Base-by-base conservation (phyloP, 371 early-diverging fungal genomes). In the Umbelopsis sp. region DNA sequence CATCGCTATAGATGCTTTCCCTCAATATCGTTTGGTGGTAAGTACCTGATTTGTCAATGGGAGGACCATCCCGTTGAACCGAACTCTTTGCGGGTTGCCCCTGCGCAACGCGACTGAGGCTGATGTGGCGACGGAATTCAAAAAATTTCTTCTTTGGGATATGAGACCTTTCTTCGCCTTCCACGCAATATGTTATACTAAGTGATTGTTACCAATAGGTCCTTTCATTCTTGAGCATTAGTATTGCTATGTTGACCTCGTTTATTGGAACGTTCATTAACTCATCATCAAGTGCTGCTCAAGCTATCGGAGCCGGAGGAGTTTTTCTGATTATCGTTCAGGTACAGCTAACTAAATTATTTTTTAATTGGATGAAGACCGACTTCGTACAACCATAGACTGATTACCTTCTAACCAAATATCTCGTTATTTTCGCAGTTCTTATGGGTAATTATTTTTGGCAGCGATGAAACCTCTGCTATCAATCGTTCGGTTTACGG, bases 361-460 rank as follows among this genome's bases (percentile, higher is more conserved):
- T 35, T 25, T n/a, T 20, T 62, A 65, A 65, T 38, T 44, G 52
- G 66, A 16, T 63, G 12, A 14, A 44, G 45, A 63, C n/a, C 37
- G 48, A 41, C 12, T 48, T 69, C 74, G 29, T 38, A 14, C 18
- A 53, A 63, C 24, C 67, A 35, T 48, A 50, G 29, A 67, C 14
- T 22, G 65, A 32, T 24, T 64, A 50, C 16, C 18, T 50, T 63
- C 32, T 44, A 7, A 53, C 50, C 65, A 50, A 29, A 45, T 57
- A 52, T 57, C 68, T 25, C 68, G 22, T 67, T 48, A 8, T 14
- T 63, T 63, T 41, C 9, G 38, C 11, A 46, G 82, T 84, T 83
- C 89, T 67, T 82, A 90, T 66, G 92, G 92, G 92, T 85, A 93
- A 70, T 72, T 93, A 63, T 75, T 86, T 66, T 86, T 95, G 63